Evolutionary conservation across 257 asterid genomes (phyloP), one percentile per base, ranked within the genome.

Genomic region (Catharanthus roseus): DNA sequence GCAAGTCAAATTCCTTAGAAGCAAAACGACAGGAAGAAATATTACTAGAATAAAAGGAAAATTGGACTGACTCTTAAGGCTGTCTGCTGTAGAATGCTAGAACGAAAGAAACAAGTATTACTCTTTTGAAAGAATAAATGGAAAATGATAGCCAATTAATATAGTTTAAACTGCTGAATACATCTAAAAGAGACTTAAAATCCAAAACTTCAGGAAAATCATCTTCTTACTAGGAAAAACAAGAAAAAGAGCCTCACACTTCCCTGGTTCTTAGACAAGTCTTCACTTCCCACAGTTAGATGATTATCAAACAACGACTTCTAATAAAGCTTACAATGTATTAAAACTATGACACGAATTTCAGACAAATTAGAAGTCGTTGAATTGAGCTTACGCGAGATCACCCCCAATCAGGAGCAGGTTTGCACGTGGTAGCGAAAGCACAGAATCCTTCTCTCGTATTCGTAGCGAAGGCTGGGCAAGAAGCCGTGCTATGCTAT

Each of bases 391-490:
- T 85, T 95, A 95, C 97, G 99, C 97, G 69, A 95, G 99, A 86
- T 95, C 99, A 74, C 99, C 99, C 81, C 99, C 99, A 57, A 95
- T 87, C 70, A 95, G 93, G 45, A 95, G 96, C 85, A 95, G 85
- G 82, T 89, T 83, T 71, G 87, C 93, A 60, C 99, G 96, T 26
- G 92, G 99, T 44, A 95, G 86, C 7, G 74, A 77, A 78, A 78
- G 72, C 72, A 53, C 62, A 62, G 95, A 87, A 73, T 81, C 90
- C 72, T 83, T 75, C 74, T 62, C 71, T 58, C 77, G 90, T 75
- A 86, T 79, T 76, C 83, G 79, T 77, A 95, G 73, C 26, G 85
- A 85, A 74, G 97, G 97, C 77, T 95, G 97, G 78, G 97, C 99
- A 56, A 95, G 96, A 79, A 95, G 97, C 56, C 86, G 85, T 23